Conservation (phyloP, 108 stramenopile species). For the Schizochytrium sp. region DNA sequence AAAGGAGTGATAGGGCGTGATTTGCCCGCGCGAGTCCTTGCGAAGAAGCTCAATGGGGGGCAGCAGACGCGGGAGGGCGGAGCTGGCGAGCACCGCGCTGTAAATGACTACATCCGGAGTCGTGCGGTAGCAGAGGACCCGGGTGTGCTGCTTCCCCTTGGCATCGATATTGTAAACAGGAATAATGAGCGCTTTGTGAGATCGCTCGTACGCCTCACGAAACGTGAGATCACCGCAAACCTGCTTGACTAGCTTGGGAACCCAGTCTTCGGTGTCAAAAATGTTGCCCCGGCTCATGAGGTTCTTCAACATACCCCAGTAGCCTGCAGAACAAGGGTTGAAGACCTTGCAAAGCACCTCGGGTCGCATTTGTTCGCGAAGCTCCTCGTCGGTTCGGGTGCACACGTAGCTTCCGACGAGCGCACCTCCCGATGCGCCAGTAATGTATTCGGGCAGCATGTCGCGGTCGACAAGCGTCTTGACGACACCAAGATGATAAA, state of each 20-base stretch:
- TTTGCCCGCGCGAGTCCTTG: constrained; percentile 4
- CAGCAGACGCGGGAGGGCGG: background rate
- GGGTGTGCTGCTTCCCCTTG: constrained; percentile 9
- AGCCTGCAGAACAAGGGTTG: background rate
- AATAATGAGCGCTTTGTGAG: background rate
- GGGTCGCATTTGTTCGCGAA: background rate
- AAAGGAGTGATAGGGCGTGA: background rate
- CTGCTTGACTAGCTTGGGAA: background rate
- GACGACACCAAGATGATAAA: background rate
- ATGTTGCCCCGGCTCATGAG: background rate
- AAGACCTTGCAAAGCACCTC: background rate
- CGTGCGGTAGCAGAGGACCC: background rate
- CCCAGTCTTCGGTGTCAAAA: background rate
- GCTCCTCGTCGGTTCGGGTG: constrained; percentile 10
- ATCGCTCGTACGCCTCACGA: background rate
- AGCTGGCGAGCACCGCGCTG: background rate
- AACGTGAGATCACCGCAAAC: background rate
- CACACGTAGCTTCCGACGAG: background rate
- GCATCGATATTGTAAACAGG: constrained; percentile 2
- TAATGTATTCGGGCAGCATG: background rate
- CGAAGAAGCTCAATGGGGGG: background rate
- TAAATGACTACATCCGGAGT: constrained; percentile 3
- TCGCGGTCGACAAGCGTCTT: constrained; percentile 2
- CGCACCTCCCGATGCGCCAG: background rate
- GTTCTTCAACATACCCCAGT: background rate